phyloP scores from a whole-genome alignment of 2,329 filamentous ascomycete genomes.

The Claviceps quebecensis region DNA sequence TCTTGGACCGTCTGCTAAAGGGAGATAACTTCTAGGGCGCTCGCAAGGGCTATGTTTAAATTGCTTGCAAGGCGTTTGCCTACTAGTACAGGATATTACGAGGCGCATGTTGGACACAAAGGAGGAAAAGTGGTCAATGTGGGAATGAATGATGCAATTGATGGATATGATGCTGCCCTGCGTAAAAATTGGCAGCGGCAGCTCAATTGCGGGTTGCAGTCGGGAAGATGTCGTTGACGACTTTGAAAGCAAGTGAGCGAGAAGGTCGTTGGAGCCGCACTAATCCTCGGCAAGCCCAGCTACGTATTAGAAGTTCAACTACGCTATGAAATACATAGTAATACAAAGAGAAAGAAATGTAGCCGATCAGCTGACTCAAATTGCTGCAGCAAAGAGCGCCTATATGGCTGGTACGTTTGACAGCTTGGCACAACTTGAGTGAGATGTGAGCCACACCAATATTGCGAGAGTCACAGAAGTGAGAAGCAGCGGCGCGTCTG shows the following conservation, averaged over 20 bases:
- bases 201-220: background rate
- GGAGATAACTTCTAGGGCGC: conserved; percentile 34
- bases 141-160: conserved; percentile 6
- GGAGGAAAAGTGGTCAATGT: conserved; percentile 11
- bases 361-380: no score
- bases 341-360: no score
- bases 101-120: conserved; percentile 13
- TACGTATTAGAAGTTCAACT: background rate
- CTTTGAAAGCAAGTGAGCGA: background rate
- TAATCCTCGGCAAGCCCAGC: background rate
- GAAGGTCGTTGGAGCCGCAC: background rate
- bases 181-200: conserved; percentile 5
- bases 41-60: conserved; percentile 55
- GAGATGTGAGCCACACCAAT: no score
- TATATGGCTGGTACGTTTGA: no score
- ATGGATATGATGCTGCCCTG: conserved; percentile 12
- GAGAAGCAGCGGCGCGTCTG: no score
- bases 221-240: background rate
- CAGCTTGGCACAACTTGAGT: no score
- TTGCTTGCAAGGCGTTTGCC: background rate
- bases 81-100: conserved; percentile 15
- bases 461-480: no score
- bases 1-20: conserved; percentile 6
- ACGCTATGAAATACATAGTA: background rate
- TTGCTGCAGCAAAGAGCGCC: no score